Evolutionary conservation across 768 basidiomycete genomes (phyloP).

Genomic region (Termitomyces sp.): DNA sequence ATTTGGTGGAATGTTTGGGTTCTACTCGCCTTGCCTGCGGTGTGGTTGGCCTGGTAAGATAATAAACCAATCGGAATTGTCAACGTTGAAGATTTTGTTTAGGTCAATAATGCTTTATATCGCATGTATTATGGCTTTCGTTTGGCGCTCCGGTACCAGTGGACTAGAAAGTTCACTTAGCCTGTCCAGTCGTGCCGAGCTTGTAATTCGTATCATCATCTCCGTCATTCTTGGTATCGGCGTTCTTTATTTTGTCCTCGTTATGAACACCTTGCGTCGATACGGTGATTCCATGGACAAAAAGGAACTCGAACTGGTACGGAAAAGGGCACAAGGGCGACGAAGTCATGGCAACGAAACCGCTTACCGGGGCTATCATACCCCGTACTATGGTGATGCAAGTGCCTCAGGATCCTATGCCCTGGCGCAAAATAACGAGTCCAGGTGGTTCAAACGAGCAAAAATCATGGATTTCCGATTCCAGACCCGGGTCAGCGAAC

Average conservation of each 20-base stretch:
- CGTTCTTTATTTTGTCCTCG: slow-evolving; percentile 44
- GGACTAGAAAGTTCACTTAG: slow-evolving; percentile 25
- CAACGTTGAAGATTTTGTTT: background rate
- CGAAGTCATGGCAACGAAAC: background rate
- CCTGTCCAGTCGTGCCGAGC: slow-evolving; percentile 32
- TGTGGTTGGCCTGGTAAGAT: slow-evolving; percentile 65
- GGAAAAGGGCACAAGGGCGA: background rate
- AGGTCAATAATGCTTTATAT: slow-evolving; percentile 71
- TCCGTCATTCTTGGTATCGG: slow-evolving; percentile 38
- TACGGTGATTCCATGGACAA: slow-evolving; percentile 43
- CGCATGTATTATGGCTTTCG: slow-evolving; percentile 56
- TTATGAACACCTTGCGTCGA: slow-evolving; percentile 45
- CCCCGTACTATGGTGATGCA: background rate
- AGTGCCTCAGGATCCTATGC: background rate
- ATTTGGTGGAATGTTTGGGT: slow-evolving; percentile 60
- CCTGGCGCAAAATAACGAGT: background rate
- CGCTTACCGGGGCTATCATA: background rate
- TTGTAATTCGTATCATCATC: slow-evolving; percentile 53
- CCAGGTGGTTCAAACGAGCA: slow-evolving; percentile 5
- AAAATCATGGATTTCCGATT: slow-evolving; percentile 20
- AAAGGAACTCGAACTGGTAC: background rate
- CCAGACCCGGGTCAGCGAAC: slow-evolving; percentile 1
- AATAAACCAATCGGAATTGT: background rate
- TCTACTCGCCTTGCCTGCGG: slow-evolving; percentile 54
- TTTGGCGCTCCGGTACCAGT: slow-evolving; percentile 63